Conservation (phyloP, 805 yeast genomes). For the Barnettozyma sucrosica region DNA sequence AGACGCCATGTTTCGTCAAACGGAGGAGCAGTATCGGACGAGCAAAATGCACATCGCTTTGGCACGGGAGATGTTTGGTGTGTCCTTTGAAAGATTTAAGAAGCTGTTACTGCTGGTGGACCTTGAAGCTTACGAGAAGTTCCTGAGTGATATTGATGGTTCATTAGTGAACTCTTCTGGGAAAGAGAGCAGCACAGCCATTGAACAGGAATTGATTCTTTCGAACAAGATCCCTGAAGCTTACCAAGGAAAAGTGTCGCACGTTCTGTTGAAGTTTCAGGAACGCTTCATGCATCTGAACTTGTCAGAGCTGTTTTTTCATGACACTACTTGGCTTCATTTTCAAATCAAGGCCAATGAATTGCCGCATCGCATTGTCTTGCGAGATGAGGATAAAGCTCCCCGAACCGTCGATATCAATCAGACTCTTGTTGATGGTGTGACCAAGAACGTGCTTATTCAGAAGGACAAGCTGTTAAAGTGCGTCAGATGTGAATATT, state of each 20-base stretch:
- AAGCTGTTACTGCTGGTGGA: slow-evolving; percentile 30
- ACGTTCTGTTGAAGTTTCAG: slow-evolving; percentile 28
- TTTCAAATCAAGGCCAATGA: slow-evolving; percentile 25
- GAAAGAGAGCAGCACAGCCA: slow-evolving; percentile 9
- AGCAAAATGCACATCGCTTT: slow-evolving; percentile 28
- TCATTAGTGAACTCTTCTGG: slow-evolving; percentile 8
- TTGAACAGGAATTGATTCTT: slow-evolving; percentile 23
- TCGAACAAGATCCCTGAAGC: slow-evolving; percentile 23
- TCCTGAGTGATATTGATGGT: slow-evolving; percentile 50
- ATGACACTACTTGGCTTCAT: slow-evolving; percentile 63
- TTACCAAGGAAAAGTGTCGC: slow-evolving; percentile 26
- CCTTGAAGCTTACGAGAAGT: slow-evolving; percentile 51
- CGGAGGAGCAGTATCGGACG: slow-evolving; percentile 17
- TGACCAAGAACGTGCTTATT: slow-evolving; percentile 24
- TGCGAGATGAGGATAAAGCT: slow-evolving; percentile 28
- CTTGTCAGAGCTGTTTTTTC: slow-evolving; percentile 47
- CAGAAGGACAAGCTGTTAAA: slow-evolving; percentile 30
- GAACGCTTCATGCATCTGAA: slow-evolving; percentile 23
- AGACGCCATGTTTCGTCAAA: slow-evolving; percentile 22
- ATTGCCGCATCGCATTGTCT: slow-evolving; percentile 32
- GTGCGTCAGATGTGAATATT: slow-evolving; percentile 52
- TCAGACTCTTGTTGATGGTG: slow-evolving; percentile 27
- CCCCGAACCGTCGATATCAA: slow-evolving; percentile 29
- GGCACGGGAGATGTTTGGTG: slow-evolving; percentile 50
- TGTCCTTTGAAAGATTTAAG: slow-evolving; percentile 36